These are phyloP conservation scores for Sungouiella thailandica DNA, from an alignment of 805 yeast species.

Conservation along the genomic window DNA sequence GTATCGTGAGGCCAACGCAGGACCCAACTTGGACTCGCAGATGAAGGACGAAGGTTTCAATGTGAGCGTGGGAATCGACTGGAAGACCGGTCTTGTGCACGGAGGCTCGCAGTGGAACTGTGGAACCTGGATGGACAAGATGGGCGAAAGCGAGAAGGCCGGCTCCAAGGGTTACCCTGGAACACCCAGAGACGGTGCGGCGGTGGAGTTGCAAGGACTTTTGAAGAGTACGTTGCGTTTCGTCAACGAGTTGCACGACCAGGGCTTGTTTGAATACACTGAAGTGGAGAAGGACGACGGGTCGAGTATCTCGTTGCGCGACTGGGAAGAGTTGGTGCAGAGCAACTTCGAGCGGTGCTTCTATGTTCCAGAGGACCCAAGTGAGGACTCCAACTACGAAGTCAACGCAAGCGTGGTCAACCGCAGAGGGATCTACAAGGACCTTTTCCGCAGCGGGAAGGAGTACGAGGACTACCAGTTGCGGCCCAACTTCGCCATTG, in stretches of 20 bases:
- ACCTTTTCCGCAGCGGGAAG: constrained; percentile 73
- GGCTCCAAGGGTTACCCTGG: constrained; percentile 92
- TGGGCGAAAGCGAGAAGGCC: constrained; percentile 91
- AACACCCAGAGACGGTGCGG: constrained; percentile 97
- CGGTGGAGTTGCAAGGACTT: constrained; percentile 85
- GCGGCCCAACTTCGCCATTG: constrained; percentile 88
- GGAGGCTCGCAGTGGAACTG: constrained; percentile 94
- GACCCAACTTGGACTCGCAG: constrained; percentile 79
- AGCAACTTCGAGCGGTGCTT: constrained; percentile 74
- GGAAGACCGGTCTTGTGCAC: constrained; percentile 80
- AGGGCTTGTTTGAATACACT: constrained; percentile 53
- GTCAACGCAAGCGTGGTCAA: constrained; percentile 65
- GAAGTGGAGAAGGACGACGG: constrained; percentile 60
- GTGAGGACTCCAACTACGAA: constrained; percentile 56
- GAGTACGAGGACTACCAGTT: constrained; percentile 91
- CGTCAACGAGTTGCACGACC: constrained; percentile 52
- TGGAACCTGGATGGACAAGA: constrained; percentile 99
- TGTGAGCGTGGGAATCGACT: constrained; percentile 74
- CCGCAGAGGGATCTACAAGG: constrained; percentile 93
- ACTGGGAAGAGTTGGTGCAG: constrained; percentile 71
- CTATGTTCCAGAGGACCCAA: constrained; percentile 64
- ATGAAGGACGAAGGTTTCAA: constrained; percentile 93
- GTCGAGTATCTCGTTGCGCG: constrained; percentile 45
- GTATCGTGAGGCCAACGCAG: constrained; percentile 94
- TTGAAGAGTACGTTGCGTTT: constrained; percentile 81